Evolutionary conservation across 2,329 filamentous ascomycete genomes (phyloP).

Genomic region (Aspergillus clavatus): DNA sequence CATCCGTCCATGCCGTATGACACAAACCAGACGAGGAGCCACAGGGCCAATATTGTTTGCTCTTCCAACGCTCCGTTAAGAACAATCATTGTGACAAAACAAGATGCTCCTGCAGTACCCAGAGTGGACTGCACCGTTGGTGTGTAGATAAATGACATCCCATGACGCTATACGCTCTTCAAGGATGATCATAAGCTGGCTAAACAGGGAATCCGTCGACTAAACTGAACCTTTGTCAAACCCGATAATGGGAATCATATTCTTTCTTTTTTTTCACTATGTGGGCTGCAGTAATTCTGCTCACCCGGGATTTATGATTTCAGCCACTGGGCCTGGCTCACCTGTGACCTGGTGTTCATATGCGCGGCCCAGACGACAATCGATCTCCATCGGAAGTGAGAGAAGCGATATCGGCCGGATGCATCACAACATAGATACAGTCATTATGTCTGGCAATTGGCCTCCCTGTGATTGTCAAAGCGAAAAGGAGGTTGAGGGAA

Average conservation of each 20-base stretch:
- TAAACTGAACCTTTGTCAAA: neutral
- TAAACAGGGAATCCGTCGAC: neutral
- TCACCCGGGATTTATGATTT: neutral
- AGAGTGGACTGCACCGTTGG: constrained; percentile 69
- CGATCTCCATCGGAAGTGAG: neutral
- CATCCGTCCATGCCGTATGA: constrained; percentile 12
- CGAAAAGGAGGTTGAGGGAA: too few relatives aligned
- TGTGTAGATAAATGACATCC: constrained; percentile 23
- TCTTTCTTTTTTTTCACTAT: too few relatives aligned
- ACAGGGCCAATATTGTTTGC: constrained; percentile 30
- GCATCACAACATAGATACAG: constrained; percentile 2
- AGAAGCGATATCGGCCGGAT: neutral
- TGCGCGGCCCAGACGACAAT: too few relatives aligned
- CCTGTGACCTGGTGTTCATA: too few relatives aligned
- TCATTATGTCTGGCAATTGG: neutral
- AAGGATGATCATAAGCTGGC: neutral
- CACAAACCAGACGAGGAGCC: constrained; percentile 21
- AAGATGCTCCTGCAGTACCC: constrained; percentile 67
- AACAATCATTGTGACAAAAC: constrained; percentile 59
- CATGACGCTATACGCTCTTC: constrained; percentile 1
- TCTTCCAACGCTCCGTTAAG: constrained; percentile 85
- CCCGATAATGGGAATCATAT: neutral
- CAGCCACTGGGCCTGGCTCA: neutral
- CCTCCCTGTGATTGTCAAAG: constrained; percentile 7
- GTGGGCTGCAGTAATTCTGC: neutral